These are phyloP conservation scores for Mycena latifolia DNA, from an alignment of 768 basidiomycete species.

Conservation along the genomic window DNA sequence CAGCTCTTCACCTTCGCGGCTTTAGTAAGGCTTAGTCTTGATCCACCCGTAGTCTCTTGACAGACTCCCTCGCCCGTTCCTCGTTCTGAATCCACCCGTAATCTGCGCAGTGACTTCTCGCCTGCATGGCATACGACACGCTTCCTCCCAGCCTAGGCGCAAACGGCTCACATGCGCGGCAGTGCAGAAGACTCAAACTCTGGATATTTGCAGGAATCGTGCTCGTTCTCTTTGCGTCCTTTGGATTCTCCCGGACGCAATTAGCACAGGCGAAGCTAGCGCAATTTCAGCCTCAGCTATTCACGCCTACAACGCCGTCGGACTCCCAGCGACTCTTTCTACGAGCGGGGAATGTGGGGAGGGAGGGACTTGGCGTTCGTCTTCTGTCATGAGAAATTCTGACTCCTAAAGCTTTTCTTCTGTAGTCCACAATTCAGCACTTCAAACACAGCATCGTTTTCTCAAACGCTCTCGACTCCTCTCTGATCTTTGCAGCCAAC, in stretches of 20 bases:
- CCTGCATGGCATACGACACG: slow-evolving; percentile 16
- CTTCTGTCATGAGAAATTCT: slow-evolving; percentile 2
- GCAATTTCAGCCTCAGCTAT: slow-evolving; percentile 4
- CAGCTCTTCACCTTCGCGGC: too few species aligned
- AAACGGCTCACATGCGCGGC: slow-evolving; percentile 9
- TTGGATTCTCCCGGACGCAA: slow-evolving; percentile 14
- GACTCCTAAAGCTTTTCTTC: slow-evolving; percentile 9
- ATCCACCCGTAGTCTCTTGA: too few species aligned
- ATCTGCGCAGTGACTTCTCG: neutral
- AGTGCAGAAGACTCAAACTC: slow-evolving; percentile 10
- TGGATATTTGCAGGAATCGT: slow-evolving; percentile 20
- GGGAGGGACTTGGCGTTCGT: slow-evolving; percentile 29
- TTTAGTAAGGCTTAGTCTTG: too few species aligned
- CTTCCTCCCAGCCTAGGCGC: slow-evolving; percentile 2
- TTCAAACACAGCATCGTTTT: slow-evolving; percentile 31
- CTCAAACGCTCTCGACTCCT: slow-evolving; percentile 24
- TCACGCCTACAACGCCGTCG: slow-evolving; percentile 3
- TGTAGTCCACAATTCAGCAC: slow-evolving; percentile 31
- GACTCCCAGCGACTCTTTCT: slow-evolving; percentile 20
- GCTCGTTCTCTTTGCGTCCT: slow-evolving; percentile 1
- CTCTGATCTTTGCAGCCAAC: slow-evolving; percentile 15
- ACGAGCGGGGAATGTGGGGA: slow-evolving; percentile 15
- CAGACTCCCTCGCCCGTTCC: too few species aligned
- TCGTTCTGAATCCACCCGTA: neutral
- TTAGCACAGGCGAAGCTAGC: slow-evolving; percentile 3